A percentile compares a stretch with the other conserved stretches of the same genome.
phyloP scores from a whole-genome alignment of 2,329 filamentous ascomycete genomes.

The Ophiocordyceps australis region DNA sequence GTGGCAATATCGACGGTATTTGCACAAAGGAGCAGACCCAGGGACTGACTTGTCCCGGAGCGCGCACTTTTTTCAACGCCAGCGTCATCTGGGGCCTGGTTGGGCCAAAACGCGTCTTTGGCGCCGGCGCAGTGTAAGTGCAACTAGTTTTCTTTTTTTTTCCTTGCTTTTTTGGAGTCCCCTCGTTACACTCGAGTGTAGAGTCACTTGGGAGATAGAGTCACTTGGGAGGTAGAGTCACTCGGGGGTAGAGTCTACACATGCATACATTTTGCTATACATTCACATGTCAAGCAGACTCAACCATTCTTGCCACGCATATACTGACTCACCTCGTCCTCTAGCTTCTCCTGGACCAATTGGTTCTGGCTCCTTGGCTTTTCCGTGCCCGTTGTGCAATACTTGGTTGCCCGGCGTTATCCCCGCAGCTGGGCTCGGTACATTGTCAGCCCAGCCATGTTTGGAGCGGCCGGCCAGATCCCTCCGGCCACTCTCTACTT shows the following conservation, averaged over 20 bases:
- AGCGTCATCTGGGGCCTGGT: conserved; percentile 46
- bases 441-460: conserved; percentile 32
- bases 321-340: too few species aligned
- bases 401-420: conserved; percentile 23
- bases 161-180: too few species aligned
- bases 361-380: conserved; percentile 37
- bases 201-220: too few species aligned
- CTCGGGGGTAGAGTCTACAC: too few species aligned
- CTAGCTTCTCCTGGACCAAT: conserved; percentile 26
- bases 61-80: conserved; percentile 39
- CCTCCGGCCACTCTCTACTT: conserved; percentile 37
- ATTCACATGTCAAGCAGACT: too few species aligned
- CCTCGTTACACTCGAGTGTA: too few species aligned
- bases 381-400: conserved; percentile 27
- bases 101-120: conserved; percentile 17
- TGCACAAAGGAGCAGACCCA: conserved; percentile 27
- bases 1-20: conserved; percentile 28
- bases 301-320: too few species aligned
- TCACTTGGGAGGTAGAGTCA: too few species aligned
- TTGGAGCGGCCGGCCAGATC: conserved; percentile 28
- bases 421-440: conserved; percentile 24
- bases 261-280: too few species aligned
- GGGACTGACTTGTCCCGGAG: conserved; percentile 36
- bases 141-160: too few species aligned
- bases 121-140: conserved; percentile 10